Evolutionary conservation across 2,329 filamentous ascomycete genomes (phyloP).

Genomic region (Colletotrichum tabaci): DNA sequence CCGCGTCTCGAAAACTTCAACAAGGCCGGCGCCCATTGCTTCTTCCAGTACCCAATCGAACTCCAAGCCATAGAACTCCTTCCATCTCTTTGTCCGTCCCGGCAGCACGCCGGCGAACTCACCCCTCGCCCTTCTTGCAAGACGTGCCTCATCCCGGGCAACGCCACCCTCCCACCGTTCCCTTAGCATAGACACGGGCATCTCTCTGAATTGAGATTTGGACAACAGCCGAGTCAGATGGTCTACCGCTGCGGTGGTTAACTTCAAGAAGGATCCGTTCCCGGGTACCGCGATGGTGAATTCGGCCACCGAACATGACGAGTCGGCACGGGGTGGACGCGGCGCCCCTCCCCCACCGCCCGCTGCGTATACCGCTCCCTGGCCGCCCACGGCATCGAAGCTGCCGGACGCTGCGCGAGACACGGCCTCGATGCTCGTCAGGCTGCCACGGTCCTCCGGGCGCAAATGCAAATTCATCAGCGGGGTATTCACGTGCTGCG

Average conservation of each 20-base stretch:
- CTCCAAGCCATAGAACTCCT: slow-evolving; percentile 75
- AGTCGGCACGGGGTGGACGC: slow-evolving; percentile 47
- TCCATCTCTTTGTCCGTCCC: slow-evolving; percentile 78
- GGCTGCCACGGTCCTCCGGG: slow-evolving; percentile 68
- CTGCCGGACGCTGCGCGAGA: slow-evolving; percentile 78
- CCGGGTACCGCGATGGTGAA: slow-evolving; percentile 76
- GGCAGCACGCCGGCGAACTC: slow-evolving; percentile 71
- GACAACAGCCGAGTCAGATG: slow-evolving; percentile 73
- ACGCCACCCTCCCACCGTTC: slow-evolving; percentile 81
- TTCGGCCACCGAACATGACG: slow-evolving; percentile 48
- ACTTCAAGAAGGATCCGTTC: slow-evolving; percentile 77
- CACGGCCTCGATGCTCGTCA: slow-evolving; percentile 74
- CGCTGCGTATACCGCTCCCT: slow-evolving; percentile 74
- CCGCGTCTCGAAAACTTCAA: slow-evolving; percentile 82
- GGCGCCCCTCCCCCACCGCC: slow-evolving; percentile 68
- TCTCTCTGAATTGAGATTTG: slow-evolving; percentile 74
- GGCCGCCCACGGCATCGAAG: slow-evolving; percentile 77
- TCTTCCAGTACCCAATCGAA: slow-evolving; percentile 82
- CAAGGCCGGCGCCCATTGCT: slow-evolving; percentile 77
- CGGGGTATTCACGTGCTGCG: slow-evolving; percentile 42
- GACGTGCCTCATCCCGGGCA: slow-evolving; percentile 60
- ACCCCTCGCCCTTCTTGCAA: slow-evolving; percentile 66
- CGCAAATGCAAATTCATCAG: slow-evolving; percentile 60
- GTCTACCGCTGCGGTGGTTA: slow-evolving; percentile 72
- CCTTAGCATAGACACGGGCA: slow-evolving; percentile 71